A percentile compares a stretch with the other conserved stretches of the same genome.
Evolutionary conservation across 139 green algal species (phyloP).

Genomic region (Haematococcus lacustris): DNA sequence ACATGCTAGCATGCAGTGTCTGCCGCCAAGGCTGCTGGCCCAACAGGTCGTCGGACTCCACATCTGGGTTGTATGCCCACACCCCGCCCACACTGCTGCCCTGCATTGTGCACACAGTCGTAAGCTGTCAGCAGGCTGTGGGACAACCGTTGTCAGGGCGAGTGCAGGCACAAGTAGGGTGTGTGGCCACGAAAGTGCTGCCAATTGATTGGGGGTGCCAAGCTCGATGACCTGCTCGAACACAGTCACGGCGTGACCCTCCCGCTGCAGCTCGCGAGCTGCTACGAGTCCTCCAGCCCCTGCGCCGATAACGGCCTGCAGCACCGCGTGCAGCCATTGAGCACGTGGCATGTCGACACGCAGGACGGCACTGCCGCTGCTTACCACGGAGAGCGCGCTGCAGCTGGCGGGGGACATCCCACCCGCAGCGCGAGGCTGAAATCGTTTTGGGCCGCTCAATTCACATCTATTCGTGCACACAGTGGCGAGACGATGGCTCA

Average conservation of each 20-base stretch:
- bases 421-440: too few species aligned
- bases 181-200: not conserved
- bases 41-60: slow-evolving; percentile 33
- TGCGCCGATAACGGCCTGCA: slow-evolving; percentile 66
- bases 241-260: slow-evolving; percentile 54
- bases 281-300: slow-evolving; percentile 62
- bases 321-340: too few species aligned
- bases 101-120: not conserved
- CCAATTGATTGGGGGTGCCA: too few species aligned
- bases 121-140: not conserved
- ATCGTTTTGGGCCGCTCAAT: too few species aligned
- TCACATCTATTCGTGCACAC: too few species aligned
- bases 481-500: too few species aligned
- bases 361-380: too few species aligned
- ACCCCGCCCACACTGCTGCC: slow-evolving; percentile 40
- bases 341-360: too few species aligned
- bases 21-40: slow-evolving; percentile 5
- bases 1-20: not conserved
- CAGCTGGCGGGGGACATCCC: too few species aligned
- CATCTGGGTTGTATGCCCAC: slow-evolving; percentile 44
- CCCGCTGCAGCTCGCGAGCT: slow-evolving; percentile 44
- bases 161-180: not conserved
- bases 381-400: too few species aligned
- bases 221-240: slow-evolving; percentile 41
- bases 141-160: not conserved